Evolutionary conservation across 129 eudicot genomes (phyloP).

Genomic region (Flaveria robusta): DNA sequence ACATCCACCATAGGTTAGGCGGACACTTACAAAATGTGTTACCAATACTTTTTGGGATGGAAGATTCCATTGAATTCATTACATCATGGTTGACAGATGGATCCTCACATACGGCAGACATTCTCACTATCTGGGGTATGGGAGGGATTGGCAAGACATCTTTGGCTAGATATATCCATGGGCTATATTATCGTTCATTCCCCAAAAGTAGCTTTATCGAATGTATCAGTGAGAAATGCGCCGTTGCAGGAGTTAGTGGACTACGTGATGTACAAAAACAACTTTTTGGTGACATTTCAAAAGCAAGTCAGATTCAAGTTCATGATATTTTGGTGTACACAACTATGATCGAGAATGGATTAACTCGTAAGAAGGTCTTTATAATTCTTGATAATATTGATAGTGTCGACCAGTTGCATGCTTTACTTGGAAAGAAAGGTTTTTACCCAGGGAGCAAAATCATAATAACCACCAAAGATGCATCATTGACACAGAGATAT

Average conservation of each 20-base stretch:
- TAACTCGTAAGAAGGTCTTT: conserved; percentile 20
- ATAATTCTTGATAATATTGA: conserved; percentile 33
- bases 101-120: neutral
- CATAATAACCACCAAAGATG: conserved; percentile 33
- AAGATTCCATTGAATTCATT: neutral
- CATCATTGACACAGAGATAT: neutral
- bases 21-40: neutral
- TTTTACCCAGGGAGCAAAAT: conserved; percentile 39
- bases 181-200: conserved; percentile 1
- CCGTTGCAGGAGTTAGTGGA: neutral
- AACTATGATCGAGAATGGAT: neutral
- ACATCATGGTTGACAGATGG: conserved; percentile 29
- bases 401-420: conserved; percentile 26
- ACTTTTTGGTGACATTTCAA: conserved; percentile 19
- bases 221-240: neutral
- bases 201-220: conserved; percentile 28
- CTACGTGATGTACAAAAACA: conserved; percentile 18
- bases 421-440: conserved; percentile 26
- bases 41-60: conserved; percentile 32
- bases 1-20: neutral
- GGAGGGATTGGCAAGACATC: conserved; percentile 37
- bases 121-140: conserved; percentile 28
- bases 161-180: conserved; percentile 19
- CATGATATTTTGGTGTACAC: conserved; percentile 1
- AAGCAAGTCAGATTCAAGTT: neutral